Percentiles rank a stretch among this genome's conserved stretches.
These are phyloP conservation scores for Schizonepeta tenuifolia DNA, from an alignment of 257 asterid species.

Conservation along the genomic window DNA sequence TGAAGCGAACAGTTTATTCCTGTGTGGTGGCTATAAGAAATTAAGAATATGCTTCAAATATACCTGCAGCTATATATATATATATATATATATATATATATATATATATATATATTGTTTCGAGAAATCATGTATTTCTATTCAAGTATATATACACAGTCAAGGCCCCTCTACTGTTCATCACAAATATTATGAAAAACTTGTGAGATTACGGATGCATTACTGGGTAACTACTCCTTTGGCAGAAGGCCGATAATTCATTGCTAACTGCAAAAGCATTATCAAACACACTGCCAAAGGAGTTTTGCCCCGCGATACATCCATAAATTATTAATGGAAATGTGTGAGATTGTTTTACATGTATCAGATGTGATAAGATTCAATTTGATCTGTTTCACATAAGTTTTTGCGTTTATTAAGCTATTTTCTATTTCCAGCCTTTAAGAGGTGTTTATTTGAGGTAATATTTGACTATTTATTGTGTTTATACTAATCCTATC, in stretches of 20 bases:
- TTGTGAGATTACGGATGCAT: slow-evolving; percentile 34
- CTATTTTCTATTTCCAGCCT: background rate
- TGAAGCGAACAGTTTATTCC: slow-evolving; percentile 36
- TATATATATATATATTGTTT: background rate
- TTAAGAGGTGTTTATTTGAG: slow-evolving; percentile 8
- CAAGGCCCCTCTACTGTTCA: slow-evolving; percentile 28
- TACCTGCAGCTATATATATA: slow-evolving; percentile 21
- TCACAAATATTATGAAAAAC: background rate
- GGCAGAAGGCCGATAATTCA: slow-evolving; percentile 44
- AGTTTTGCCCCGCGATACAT: slow-evolving; percentile 63
- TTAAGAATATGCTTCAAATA: slow-evolving; percentile 50
- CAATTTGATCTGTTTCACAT: too few species aligned
- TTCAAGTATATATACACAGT: slow-evolving; percentile 42
- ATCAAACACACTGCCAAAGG: slow-evolving; percentile 54
- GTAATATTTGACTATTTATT: too few species aligned
- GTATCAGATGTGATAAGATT: too few species aligned
- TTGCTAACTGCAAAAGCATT: background rate
- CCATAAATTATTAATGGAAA: slow-evolving; percentile 12
- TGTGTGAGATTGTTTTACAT: too few species aligned
- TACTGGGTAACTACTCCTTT: slow-evolving; percentile 54
- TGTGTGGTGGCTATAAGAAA: slow-evolving; percentile 15
- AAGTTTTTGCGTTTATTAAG: background rate
- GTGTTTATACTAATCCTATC: background rate
- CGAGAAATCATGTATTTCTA: slow-evolving; percentile 11
- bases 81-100: too few species aligned